Conservation (phyloP, 2,329 filamentous ascomycete genomes). For the Penicillium expansum region DNA sequence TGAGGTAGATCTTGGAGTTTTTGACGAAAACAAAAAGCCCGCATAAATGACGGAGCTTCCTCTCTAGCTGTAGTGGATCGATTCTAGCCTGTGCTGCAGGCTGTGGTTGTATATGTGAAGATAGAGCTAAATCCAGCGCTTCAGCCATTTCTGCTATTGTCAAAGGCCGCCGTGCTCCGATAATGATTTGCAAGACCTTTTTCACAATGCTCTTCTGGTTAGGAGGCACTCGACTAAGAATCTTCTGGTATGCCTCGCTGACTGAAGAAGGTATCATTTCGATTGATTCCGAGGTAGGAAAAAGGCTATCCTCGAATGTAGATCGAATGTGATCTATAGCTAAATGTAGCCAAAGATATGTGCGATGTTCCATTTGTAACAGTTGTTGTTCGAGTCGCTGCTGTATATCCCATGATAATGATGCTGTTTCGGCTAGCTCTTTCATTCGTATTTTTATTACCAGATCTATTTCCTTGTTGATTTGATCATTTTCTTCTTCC, state of each 20-base stretch:
- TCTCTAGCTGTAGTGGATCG: not conserved
- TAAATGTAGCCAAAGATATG: conserved; percentile 23
- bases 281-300: too few relatives aligned
- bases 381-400: conserved; percentile 14
- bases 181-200: too few relatives aligned
- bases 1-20: conserved; percentile 17
- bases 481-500: conserved; percentile 15
- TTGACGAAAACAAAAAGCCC: conserved; percentile 18
- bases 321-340: conserved; percentile 13
- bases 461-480: conserved; percentile 13
- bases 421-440: conserved; percentile 6
- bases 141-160: too few relatives aligned
- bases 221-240: too few relatives aligned
- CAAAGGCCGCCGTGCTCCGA: too few relatives aligned
- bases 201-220: too few relatives aligned
- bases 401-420: not conserved
- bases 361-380: conserved; percentile 19
- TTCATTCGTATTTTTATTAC: conserved; percentile 12
- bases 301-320: not conserved
- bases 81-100: too few relatives aligned
- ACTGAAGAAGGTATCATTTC: too few relatives aligned
- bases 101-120: too few relatives aligned
- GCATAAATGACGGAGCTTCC: conserved; percentile 8
- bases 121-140: too few relatives aligned
- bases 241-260: too few relatives aligned